Base-by-base conservation (phyloP, 495 filamentous ascomycete genomes). In the Penicillium canariense region DNA sequence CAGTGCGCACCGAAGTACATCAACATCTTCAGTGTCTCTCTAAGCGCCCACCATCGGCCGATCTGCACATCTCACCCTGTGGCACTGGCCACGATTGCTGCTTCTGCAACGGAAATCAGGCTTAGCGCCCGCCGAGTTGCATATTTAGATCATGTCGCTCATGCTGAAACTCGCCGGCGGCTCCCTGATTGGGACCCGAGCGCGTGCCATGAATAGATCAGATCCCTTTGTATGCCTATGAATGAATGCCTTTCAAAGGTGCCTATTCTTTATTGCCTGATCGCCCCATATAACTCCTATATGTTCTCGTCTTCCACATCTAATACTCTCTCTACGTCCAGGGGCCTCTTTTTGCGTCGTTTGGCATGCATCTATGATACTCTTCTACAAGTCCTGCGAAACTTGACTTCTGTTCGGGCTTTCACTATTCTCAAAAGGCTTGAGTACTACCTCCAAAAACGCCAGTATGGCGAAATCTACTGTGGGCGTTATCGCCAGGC, bases 141-240 rank as follows among this genome's bases (percentile, higher is more conserved):
- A 44, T 18, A 55, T 53, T 54, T 48, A 28, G 3, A 57, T 27
- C 44, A 66, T 66, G 55, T 25, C 20, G 38, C 20, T 50, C 26
- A 55, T 51, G 28, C 44, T 68, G 56, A 63, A 66, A 62, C 62
- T 57, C 50, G 50, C 59, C 36, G 38, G 35, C n/a, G 45, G 59
- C 55, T 48, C 34, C 50, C 63, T 60, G 63, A 65, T 64, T 60
- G 55, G 52, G 61, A 60, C 38, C 45, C 23, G 49, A 67, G 70
- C 70, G 72, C 67, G 54, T 72, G 59, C 61, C 49, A n/a, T 32
- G 51, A 60, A 60, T 60, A 60, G 61, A 56, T 40, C 35, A 3
- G 11, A 4, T 34, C 4, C 28, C 52, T 51, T 51, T 62, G 50
- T 54, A 36, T 58, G 32, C 34, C 4, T 39, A 18, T 36, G 28